A percentile compares a stretch with the other conserved stretches of the same genome.
Evolutionary conservation across 495 filamentous ascomycete genomes (phyloP).

Genomic region (Antarctomyces pellizariae): DNA sequence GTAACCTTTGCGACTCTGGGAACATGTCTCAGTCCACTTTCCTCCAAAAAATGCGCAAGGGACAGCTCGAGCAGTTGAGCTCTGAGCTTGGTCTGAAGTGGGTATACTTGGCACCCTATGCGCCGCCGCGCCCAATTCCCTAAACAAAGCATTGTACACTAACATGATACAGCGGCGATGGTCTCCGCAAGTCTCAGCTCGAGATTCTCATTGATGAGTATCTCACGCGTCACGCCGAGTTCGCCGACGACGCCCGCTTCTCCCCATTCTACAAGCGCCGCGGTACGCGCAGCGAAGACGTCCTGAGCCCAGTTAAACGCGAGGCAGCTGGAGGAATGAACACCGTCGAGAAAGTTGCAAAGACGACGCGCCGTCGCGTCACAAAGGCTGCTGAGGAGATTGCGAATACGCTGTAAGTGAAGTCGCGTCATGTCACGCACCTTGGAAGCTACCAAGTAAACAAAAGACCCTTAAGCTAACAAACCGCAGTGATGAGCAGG

Average conservation of each 20-base stretch:
- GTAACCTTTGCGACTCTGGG: conserved; percentile 18
- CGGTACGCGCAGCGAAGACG: conserved; percentile 19
- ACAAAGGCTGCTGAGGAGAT: conserved; percentile 26
- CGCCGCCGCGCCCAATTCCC: conserved; percentile 6
- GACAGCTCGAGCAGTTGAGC: conserved; percentile 53
- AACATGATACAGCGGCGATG: conserved; percentile 31
- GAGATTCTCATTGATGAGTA: conserved; percentile 52
- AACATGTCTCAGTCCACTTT: no score
- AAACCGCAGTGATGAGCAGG: background rate
- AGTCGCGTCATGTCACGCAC: no score
- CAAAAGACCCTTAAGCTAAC: no score
- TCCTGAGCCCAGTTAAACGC: conserved; percentile 71
- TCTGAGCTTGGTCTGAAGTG: conserved; percentile 46
- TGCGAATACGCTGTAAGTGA: conserved; percentile 3
- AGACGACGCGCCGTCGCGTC: conserved; percentile 17
- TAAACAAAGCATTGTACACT: no score
- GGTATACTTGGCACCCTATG: conserved; percentile 24
- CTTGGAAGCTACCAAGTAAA: no score
- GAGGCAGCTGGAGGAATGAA: conserved; percentile 20
- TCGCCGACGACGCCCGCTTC: conserved; percentile 37
- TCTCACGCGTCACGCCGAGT: conserved; percentile 40
- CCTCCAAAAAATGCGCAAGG: conserved; percentile 68
- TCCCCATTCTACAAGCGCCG: conserved; percentile 53
- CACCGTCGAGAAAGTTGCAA: conserved; percentile 17
- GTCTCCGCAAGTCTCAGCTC: conserved; percentile 60